Conservation (phyloP, 768 basidiomycete genomes). For the Collybia sordida region DNA sequence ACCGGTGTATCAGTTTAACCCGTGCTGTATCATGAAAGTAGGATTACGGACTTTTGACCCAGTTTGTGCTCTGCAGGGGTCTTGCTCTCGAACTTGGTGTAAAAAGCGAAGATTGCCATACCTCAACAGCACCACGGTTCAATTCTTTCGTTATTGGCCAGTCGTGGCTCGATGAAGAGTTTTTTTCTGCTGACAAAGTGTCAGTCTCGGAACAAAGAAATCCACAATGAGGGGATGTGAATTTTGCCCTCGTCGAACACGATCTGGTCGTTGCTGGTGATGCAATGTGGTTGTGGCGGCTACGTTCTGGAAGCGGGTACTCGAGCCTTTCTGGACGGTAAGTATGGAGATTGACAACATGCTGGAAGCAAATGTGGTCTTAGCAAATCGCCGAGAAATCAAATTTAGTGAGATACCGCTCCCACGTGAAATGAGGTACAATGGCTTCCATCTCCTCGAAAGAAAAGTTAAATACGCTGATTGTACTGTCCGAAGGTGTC, state of each 20-base stretch:
- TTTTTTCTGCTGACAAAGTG: slow-evolving; percentile 6
- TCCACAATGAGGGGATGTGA: slow-evolving; percentile 15
- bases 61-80: neutral
- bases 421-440: slow-evolving; percentile 68
- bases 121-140: slow-evolving; percentile 8
- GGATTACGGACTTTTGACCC: neutral
- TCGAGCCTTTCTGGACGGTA: slow-evolving; percentile 4
- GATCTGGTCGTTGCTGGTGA: slow-evolving; percentile 12
- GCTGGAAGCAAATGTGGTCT: slow-evolving; percentile 15
- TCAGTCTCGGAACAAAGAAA: slow-evolving; percentile 12
- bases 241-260: slow-evolving; percentile 6
- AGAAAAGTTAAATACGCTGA: slow-evolving; percentile 86
- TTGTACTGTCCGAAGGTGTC: slow-evolving; percentile 93
- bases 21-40: no score
- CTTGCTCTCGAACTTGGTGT: slow-evolving; percentile 13
- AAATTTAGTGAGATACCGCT: slow-evolving; percentile 80
- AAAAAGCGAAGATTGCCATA: slow-evolving; percentile 14
- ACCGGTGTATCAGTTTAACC: no score
- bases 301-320: slow-evolving; percentile 11
- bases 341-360: slow-evolving; percentile 17
- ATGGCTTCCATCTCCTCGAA: slow-evolving; percentile 80
- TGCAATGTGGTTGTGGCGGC: slow-evolving; percentile 13
- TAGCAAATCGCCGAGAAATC: slow-evolving; percentile 51
- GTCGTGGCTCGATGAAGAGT: slow-evolving; percentile 1
- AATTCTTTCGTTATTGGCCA: slow-evolving; percentile 17